phyloP scores from a whole-genome alignment of 495 filamentous ascomycete genomes.

The Neurospora pannonica region DNA sequence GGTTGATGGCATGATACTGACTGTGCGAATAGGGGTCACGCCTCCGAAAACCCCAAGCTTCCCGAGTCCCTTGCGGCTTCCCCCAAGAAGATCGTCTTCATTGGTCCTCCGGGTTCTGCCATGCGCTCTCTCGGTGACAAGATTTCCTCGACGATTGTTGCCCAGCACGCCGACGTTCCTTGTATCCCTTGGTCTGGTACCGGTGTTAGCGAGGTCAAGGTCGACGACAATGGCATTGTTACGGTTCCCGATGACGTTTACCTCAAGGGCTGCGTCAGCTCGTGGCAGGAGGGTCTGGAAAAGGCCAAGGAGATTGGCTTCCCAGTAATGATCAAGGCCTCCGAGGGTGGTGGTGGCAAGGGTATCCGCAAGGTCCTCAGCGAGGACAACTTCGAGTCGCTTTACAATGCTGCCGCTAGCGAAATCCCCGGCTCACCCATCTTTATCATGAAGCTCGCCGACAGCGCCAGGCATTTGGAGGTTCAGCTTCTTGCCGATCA shows the following conservation, averaged over 20 bases:
- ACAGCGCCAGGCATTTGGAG: conserved; percentile 92
- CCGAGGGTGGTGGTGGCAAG: conserved; percentile 99
- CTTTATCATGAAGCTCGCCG: conserved; percentile 99
- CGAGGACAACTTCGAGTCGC: conserved; percentile 70
- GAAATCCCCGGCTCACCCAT: conserved; percentile 99
- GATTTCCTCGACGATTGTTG: conserved; percentile 98
- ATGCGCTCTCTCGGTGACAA: conserved; percentile 99
- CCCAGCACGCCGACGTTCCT: conserved; percentile 91
- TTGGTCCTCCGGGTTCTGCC: conserved; percentile 91
- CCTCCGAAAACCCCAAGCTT: conserved; percentile 95
- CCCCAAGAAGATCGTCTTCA: conserved; percentile 97
- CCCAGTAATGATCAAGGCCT: conserved; percentile 99
- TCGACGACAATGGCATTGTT: conserved; percentile 80
- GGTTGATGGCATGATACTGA: conserved; percentile 1
- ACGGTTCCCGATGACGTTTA: conserved; percentile 85
- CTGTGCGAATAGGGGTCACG: conserved; percentile 65
- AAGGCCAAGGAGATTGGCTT: conserved; percentile 90
- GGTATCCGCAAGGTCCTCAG: conserved; percentile 93
- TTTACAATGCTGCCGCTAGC: conserved; percentile 91
- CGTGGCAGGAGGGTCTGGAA: conserved; percentile 76
- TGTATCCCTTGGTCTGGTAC: conserved; percentile 98
- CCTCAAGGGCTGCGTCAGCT: conserved; percentile 79
- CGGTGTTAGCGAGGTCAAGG: conserved; percentile 69
- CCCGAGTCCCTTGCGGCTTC: conserved; percentile 93
- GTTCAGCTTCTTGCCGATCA: conserved; percentile 96